Evolutionary conservation across 2,329 filamentous ascomycete species (phyloP), one percentile per base, ranked within the genome.

Genomic region (Alternaria sp.): DNA sequence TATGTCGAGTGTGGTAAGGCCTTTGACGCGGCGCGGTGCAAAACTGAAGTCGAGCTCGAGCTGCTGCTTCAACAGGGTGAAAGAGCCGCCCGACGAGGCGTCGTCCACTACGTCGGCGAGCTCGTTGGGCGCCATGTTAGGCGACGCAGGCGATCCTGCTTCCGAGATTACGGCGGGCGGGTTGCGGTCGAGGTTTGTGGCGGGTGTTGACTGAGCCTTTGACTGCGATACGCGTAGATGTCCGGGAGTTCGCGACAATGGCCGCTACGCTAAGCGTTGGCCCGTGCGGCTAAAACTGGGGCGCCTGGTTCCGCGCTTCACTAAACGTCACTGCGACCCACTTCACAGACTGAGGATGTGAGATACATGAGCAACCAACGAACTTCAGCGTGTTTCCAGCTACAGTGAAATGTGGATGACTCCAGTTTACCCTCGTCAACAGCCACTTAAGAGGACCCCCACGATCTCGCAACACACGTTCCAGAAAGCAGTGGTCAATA

Each of bases 31-130:
- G 78, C 89, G 90, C 54, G 87, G 87, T 65, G 87, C 85, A 76
- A 99, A 96, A 80, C 96, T 91, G 75, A 99, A 84, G 71, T 98
- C 94, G 61, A 99, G 84, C 71, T 93, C 90, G 51, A 99, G 89
- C 76, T 92, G 91, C 80, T 98, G 94, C 80, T 93, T 90, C 55
- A 92, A 85, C 59, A 98, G 82, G 48, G 83, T 82, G 72, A 85
- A 88, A 30, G 69, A 69, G 67, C 71, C 72, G 65, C 68, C 68
- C 61, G 69, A 62, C 66, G 71, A 67, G 61, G 72, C 66, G 54
- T 74, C 73, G 65, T 75, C 74, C 66, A 60, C 58, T 51, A 63
- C 60, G 42, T 70, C 71, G 60, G 73, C 69, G 62, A 66, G 73
- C 66, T 72, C 70, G 70, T 68, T 66, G 65, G 67, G 68, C 71